phyloP scores from a whole-genome alignment of 106 monocot species.

The Dendrobium officinale region DNA sequence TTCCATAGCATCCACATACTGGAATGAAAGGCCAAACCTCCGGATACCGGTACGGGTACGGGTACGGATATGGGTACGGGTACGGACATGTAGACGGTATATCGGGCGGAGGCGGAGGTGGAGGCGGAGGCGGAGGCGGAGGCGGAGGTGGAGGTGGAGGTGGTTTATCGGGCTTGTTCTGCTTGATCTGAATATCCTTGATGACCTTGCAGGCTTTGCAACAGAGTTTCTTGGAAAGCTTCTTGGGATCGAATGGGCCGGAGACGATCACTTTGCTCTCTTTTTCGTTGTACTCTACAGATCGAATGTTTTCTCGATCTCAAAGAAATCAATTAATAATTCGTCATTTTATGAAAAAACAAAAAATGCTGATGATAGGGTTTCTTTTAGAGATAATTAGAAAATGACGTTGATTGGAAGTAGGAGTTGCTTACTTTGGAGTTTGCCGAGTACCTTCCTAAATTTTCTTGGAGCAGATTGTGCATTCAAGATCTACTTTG shows the following conservation, averaged over 20 bases:
- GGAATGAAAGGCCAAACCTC: not conserved
- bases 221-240: slow-evolving; percentile 38
- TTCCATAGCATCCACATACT: not conserved
- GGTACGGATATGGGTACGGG: not conserved
- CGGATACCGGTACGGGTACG: not conserved
- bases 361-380: too few species aligned
- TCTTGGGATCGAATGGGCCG: slow-evolving; percentile 25
- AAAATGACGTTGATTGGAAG: not conserved
- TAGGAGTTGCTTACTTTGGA: slow-evolving; percentile 15
- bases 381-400: not conserved
- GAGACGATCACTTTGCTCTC: slow-evolving; percentile 27
- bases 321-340: not conserved
- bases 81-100: not conserved
- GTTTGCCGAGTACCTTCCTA: slow-evolving; percentile 16
- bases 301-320: slow-evolving; percentile 18
- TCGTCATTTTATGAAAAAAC: too few species aligned
- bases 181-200: slow-evolving; percentile 38
- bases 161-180: not conserved
- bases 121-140: too few species aligned
- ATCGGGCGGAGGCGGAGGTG: not conserved
- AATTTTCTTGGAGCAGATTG: slow-evolving; percentile 22
- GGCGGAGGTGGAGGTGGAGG: not conserved
- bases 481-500: slow-evolving; percentile 25
- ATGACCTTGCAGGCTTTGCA: slow-evolving; percentile 53
- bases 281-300: slow-evolving; percentile 44